phyloP scores from a whole-genome alignment of 164 flowering plant genomes.

The Aristolochia californica region DNA sequence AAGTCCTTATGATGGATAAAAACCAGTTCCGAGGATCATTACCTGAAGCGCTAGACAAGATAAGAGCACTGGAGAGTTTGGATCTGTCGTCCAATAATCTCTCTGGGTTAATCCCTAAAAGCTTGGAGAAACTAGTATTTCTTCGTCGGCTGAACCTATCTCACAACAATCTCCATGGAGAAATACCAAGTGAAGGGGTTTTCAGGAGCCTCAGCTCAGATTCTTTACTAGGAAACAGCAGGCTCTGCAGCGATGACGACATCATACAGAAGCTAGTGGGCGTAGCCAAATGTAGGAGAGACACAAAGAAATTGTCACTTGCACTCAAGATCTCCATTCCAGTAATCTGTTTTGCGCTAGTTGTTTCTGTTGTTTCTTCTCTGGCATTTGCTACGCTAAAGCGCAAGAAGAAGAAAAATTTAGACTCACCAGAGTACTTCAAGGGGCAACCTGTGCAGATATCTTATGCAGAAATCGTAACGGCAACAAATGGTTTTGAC shows the following conservation, averaged over 20 bases:
- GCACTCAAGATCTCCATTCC: neutral
- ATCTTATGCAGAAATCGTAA: constrained; percentile 11
- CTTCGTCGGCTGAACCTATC: constrained; percentile 19
- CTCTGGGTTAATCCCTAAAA: constrained; percentile 20
- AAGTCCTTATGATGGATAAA: constrained; percentile 6
- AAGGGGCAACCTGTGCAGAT: neutral
- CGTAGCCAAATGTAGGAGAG: constrained; percentile 15
- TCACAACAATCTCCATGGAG: constrained; percentile 28
- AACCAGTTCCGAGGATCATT: constrained; percentile 20
- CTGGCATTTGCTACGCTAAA: neutral
- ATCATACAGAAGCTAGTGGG: constrained; percentile 4
- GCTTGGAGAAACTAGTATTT: constrained; percentile 5
- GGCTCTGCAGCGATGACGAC: constrained; percentile 25
- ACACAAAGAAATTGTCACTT: neutral
- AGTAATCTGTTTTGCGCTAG: neutral
- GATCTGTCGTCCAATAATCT: constrained; percentile 23
- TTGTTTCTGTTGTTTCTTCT: neutral
- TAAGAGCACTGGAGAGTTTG: constrained; percentile 8
- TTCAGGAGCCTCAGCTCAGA: constrained; percentile 20
- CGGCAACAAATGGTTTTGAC: constrained; percentile 16
- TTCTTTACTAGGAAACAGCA: constrained; percentile 18
- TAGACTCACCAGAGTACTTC: neutral
- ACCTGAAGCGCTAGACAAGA: constrained; percentile 11
- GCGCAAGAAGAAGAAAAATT: neutral
- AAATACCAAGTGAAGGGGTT: constrained; percentile 26